phyloP scores from a whole-genome alignment of 2,329 filamentous ascomycete genomes.

The Ustilaginoidea virens region DNA sequence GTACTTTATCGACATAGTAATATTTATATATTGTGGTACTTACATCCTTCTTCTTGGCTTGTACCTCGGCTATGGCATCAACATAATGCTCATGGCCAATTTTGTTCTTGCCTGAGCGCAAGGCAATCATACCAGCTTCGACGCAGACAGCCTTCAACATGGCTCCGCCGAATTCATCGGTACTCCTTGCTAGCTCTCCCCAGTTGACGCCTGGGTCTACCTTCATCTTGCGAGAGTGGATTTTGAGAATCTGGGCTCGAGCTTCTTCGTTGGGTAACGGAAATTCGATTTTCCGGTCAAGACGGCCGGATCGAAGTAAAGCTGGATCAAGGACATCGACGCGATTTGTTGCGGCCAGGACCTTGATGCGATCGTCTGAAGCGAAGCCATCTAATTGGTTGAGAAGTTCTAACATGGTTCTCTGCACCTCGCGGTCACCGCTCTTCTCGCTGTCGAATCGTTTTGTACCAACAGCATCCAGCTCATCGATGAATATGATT shows the following conservation, averaged over 20 bases:
- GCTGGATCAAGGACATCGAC: conserved; percentile 89
- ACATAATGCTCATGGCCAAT: conserved; percentile 98
- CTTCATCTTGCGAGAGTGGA: conserved; percentile 97
- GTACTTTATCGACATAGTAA: no score
- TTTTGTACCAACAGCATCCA: conserved; percentile 97
- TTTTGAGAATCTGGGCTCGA: conserved; percentile 89
- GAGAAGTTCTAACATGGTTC: conserved; percentile 96
- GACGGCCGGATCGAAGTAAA: conserved; percentile 75
- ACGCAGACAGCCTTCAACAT: conserved; percentile 98
- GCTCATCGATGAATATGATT: conserved; percentile 98
- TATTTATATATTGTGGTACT: no score
- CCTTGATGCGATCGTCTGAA: conserved; percentile 92
- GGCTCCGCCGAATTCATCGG: conserved; percentile 94
- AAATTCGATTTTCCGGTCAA: conserved; percentile 97
- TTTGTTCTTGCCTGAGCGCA: conserved; percentile 88
- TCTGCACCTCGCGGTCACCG: conserved; percentile 92
- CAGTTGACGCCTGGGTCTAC: conserved; percentile 90
- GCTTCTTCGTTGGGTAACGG: conserved; percentile 96
- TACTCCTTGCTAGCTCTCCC: conserved; percentile 87
- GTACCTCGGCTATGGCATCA: conserved; percentile 92
- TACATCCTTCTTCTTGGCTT: conserved; percentile 86
- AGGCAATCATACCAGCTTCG: conserved; percentile 96
- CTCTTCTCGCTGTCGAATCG: conserved; percentile 98
- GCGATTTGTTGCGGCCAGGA: conserved; percentile 85
- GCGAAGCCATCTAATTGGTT: conserved; percentile 98